Base-by-base conservation (phyloP, 495 filamentous ascomycete species). In the Penicillium bialowiezense region DNA sequence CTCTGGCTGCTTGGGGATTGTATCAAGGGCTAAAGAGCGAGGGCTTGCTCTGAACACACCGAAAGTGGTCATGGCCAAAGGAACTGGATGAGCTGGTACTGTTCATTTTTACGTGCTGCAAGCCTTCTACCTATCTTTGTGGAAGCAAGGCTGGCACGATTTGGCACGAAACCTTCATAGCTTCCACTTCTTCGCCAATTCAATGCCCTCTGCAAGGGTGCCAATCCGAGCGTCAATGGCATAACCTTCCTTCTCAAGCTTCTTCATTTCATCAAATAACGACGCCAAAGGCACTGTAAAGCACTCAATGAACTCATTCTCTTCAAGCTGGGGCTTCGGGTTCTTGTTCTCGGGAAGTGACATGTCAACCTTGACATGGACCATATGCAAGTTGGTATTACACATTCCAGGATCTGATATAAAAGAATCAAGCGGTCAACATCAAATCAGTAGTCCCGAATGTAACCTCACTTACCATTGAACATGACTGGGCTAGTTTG, bases 261-360 rank as follows among this genome's bases (percentile, higher is more conserved):
- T 75, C 69, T 80, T 81, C 52, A 81, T 84, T 62, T 86, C 85
- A 0, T 70, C 75, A 65, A 83, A 91, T 13, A 95, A 62, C 18
- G 78, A 71, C 45, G 62, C 74, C 34, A 95, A 59, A 13, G 82
- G 85, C 3, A 90, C 72, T 18, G 78, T 78, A 54, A 95, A 95
- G 17, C 84, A 84, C 68, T 95, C 90, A 56, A 95, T 95, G 58
- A 92, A 93, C 62, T 95, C 90, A 54, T 86, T 87, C 17, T 93
- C 90, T 47, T 95, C 90, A 2, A 95, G 74, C 50, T 91, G 73
- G 1, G 88, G 85, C 51, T 81, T 76, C 5, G 81, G 85, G 49
- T 85, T 75, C 50, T 81, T 79, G 56, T 91, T 89, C 46, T 80
- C 83, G 0, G 85, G 79, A 3, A 81, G 64, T 14, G 68, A 79